Percentiles rank a stretch among this genome's conserved stretches.
These are phyloP conservation scores for Cyberlindnera subsufficiens DNA, from an alignment of 805 yeast genomes.

Conservation along the genomic window DNA sequence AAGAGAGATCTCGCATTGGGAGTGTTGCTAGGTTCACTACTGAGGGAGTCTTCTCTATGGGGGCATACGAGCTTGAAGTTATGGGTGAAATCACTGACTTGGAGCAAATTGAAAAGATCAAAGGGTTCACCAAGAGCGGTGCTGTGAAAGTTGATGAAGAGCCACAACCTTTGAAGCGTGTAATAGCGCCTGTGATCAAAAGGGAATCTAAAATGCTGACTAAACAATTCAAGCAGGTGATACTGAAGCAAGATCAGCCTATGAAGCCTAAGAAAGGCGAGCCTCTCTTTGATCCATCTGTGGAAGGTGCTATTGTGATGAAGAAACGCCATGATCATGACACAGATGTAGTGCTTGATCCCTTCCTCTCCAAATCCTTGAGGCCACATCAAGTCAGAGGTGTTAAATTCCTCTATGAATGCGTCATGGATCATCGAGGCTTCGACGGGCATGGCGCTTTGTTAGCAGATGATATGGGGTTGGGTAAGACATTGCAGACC, in stretches of 20 bases:
- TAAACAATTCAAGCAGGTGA: constrained; percentile 23
- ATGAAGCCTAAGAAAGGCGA: constrained; percentile 10
- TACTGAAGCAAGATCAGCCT: constrained; percentile 15
- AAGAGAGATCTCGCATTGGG: constrained; percentile 19
- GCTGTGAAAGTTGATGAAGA: constrained; percentile 3
- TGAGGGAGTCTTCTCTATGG: constrained; percentile 43
- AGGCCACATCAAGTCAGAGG: constrained; percentile 88
- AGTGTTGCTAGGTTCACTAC: constrained; percentile 20
- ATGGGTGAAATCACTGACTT: constrained; percentile 37
- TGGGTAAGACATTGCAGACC: constrained; percentile 85
- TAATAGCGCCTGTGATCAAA: constrained; percentile 1
- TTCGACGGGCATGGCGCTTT: constrained; percentile 62
- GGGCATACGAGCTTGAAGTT: constrained; percentile 57
- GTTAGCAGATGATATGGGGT: constrained; percentile 96
- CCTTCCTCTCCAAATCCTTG: constrained; percentile 43
- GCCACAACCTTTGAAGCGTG: background rate
- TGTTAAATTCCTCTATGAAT: constrained; percentile 71
- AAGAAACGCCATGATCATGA: constrained; percentile 22
- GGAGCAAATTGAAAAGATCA: constrained; percentile 17
- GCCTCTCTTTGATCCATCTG: constrained; percentile 35
- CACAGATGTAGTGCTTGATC: constrained; percentile 56
- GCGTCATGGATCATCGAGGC: constrained; percentile 65
- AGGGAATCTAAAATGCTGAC: constrained; percentile 10
- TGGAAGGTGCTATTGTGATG: constrained; percentile 37
- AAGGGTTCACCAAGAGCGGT: constrained; percentile 8